Conservation (phyloP, 2,329 filamentous ascomycete species). For the Didymella keratinophila region DNA sequence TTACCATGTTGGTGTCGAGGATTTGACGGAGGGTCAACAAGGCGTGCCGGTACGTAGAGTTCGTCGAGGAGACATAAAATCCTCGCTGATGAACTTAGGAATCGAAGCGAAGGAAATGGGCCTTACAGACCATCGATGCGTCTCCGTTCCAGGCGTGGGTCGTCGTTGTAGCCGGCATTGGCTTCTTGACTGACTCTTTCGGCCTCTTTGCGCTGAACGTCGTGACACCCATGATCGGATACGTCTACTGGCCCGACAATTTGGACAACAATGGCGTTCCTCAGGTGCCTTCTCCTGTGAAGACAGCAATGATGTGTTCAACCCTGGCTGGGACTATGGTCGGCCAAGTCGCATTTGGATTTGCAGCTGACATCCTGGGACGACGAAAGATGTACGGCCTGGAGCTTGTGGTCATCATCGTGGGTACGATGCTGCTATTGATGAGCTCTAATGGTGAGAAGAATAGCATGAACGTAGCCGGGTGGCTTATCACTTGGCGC, state of each 20-base stretch:
- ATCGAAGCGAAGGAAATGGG: conserved; percentile 42
- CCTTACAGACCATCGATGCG: conserved; percentile 44
- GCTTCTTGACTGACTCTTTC: conserved; percentile 53
- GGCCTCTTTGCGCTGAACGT: conserved; percentile 52
- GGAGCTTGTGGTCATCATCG: conserved; percentile 52
- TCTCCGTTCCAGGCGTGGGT: conserved; percentile 48
- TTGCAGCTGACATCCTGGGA: conserved; percentile 50
- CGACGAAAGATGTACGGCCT: conserved; percentile 52
- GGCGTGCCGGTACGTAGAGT: conserved; percentile 38
- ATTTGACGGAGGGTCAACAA: conserved; percentile 44
- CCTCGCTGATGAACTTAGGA: conserved; percentile 26
- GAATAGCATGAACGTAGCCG: conserved; percentile 49
- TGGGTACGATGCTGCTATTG: conserved; percentile 50
- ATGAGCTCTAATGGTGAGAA: conserved; percentile 49
- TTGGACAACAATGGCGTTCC: conserved; percentile 31
- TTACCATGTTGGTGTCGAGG: conserved; percentile 40
- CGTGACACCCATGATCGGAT: conserved; percentile 51
- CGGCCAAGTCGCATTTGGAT: conserved; percentile 50
- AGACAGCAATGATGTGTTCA: conserved; percentile 50
- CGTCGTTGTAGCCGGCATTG: conserved; percentile 51
- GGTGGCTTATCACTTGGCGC: conserved; percentile 53
- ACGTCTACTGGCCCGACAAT: conserved; percentile 49
- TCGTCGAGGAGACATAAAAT: not conserved
- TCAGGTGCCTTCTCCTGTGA: conserved; percentile 38
- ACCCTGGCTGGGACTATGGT: conserved; percentile 52